Conservation (phyloP, 2,329 filamentous ascomycete species). For the Exophiala phaeomuriformis region DNA sequence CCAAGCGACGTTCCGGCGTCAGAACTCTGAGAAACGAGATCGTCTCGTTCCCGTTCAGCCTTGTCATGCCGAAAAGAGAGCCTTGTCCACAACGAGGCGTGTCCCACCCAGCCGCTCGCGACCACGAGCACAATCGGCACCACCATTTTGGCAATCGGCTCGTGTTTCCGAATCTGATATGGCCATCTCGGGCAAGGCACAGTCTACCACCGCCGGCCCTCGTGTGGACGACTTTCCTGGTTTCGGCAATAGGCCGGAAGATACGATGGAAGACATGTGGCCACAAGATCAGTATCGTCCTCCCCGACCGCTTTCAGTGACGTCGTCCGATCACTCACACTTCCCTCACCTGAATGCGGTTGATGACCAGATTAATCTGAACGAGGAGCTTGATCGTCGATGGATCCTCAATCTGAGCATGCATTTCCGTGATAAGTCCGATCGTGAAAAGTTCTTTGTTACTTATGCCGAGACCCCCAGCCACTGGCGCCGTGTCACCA, state of each 20-base stretch:
- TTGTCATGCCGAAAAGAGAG: conserved; percentile 60
- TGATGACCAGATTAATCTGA: conserved; percentile 44
- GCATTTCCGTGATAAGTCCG: conserved; percentile 91
- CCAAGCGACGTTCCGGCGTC: conserved; percentile 70
- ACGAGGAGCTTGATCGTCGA: conserved; percentile 72
- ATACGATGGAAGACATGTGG: conserved; percentile 14
- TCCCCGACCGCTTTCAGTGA: conserved; percentile 44
- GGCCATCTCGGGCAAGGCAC: conserved; percentile 28
- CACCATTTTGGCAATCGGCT: conserved; percentile 33
- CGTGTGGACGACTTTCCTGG: conserved; percentile 1
- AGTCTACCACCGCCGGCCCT: conserved; percentile 3
- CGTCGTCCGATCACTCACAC: conserved; percentile 24
- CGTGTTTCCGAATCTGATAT: conserved; percentile 32
- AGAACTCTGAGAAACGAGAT: conserved; percentile 71
- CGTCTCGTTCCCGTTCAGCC: conserved; percentile 61
- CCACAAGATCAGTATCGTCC: conserved; percentile 26
- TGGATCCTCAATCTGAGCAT: conserved; percentile 98
- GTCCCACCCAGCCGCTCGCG: conserved; percentile 28
- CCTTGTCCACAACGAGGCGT: conserved; percentile 52
- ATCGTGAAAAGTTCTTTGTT: conserved; percentile 95
- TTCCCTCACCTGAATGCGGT: conserved; percentile 31
- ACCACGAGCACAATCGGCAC: conserved; percentile 40
- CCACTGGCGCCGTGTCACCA: conserved; percentile 78
- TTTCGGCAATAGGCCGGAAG: conserved; percentile 24
- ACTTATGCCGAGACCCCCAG: conserved; percentile 78